Percentiles rank a stretch among this genome's conserved stretches.
Evolutionary conservation across 23 red algal species (phyloP).

Genomic region (Cyanidioschyzon merolae): DNA sequence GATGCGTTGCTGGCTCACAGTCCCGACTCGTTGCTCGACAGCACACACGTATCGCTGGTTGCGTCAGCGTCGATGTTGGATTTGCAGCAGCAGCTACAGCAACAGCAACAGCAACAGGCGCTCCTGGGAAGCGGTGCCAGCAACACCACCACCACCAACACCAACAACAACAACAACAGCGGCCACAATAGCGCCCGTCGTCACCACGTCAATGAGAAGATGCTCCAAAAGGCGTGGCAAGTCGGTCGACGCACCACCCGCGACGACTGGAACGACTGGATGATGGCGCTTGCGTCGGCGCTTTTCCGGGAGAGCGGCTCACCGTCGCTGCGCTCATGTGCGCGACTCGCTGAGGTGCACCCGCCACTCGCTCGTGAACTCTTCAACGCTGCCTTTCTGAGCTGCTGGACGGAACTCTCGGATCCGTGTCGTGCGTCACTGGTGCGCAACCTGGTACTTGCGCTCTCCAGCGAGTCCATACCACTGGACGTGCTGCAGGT

Average conservation of each 20-base stretch:
- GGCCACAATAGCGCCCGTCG: slow-evolving; percentile 13
- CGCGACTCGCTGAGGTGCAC: slow-evolving; percentile 79
- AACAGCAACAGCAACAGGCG: neutral
- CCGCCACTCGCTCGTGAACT: slow-evolving; percentile 60
- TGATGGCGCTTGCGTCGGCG: slow-evolving; percentile 46
- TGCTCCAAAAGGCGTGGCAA: slow-evolving; percentile 59
- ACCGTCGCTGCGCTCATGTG: slow-evolving; percentile 77
- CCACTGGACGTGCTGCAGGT: slow-evolving; percentile 70
- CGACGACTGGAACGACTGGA: slow-evolving; percentile 90
- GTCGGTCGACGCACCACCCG: slow-evolving; percentile 38
- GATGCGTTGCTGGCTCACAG: neutral
- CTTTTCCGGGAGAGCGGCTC: slow-evolving; percentile 85
- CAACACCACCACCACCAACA: neutral
- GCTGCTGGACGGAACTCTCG: slow-evolving; percentile 68
- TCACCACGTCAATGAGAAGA: slow-evolving; percentile 45
- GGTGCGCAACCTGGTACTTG: slow-evolving; percentile 36
- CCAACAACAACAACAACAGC: slow-evolving; percentile 2
- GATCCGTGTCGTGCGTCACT: slow-evolving; percentile 46
- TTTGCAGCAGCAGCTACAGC: slow-evolving; percentile 8
- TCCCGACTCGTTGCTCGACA: neutral
- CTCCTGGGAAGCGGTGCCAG: neutral
- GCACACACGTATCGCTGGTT: neutral
- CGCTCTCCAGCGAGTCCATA: slow-evolving; percentile 54
- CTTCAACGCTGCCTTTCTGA: slow-evolving; percentile 93
- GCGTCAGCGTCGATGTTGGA: neutral